A percentile compares a stretch with the other conserved stretches of the same genome.
Conservation (phyloP, 495 filamentous ascomycete genomes). For the Aspergillus nidulans region DNA sequence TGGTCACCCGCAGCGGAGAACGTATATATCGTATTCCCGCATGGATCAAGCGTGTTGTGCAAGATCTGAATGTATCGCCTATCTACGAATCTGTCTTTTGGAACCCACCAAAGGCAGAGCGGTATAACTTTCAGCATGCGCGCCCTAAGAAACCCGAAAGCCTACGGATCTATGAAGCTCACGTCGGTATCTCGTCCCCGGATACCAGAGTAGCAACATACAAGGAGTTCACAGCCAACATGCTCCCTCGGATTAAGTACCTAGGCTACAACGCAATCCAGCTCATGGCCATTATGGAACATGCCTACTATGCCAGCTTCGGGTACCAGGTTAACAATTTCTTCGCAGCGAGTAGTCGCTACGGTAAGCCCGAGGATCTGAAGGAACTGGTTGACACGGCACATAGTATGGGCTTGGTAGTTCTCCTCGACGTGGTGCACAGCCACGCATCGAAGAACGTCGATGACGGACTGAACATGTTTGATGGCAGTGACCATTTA, state of each 20-base stretch:
- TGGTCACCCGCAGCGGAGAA: constrained; percentile 73
- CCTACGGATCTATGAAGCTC: constrained; percentile 91
- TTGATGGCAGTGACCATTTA: constrained; percentile 88
- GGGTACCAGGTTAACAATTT: constrained; percentile 98
- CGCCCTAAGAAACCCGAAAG: constrained; percentile 81
- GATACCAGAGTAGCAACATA: constrained; percentile 86
- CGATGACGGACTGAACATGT: constrained; percentile 86
- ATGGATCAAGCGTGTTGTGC: constrained; percentile 96
- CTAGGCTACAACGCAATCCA: constrained; percentile 98
- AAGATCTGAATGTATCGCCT: constrained; percentile 83
- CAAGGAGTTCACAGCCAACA: constrained; percentile 91
- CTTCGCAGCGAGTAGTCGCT: constrained; percentile 95
- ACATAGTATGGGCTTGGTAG: constrained; percentile 84
- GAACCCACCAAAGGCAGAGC: constrained; percentile 76
- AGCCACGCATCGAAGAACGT: constrained; percentile 98
- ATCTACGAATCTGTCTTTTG: constrained; percentile 94
- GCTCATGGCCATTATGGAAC: constrained; percentile 98
- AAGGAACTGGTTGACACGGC: constrained; percentile 96
- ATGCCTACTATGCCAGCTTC: constrained; percentile 98
- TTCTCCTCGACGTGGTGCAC: constrained; percentile 94
- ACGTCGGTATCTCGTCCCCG: constrained; percentile 94
- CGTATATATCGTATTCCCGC: constrained; percentile 84
- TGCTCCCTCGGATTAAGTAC: constrained; percentile 84
- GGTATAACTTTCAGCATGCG: constrained; percentile 77
- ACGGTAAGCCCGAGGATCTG: constrained; percentile 88